Percentiles rank a stretch among this genome's conserved stretches.
Conservation (phyloP, 345 rosid genomes). For the Lepidium aucheri region DNA sequence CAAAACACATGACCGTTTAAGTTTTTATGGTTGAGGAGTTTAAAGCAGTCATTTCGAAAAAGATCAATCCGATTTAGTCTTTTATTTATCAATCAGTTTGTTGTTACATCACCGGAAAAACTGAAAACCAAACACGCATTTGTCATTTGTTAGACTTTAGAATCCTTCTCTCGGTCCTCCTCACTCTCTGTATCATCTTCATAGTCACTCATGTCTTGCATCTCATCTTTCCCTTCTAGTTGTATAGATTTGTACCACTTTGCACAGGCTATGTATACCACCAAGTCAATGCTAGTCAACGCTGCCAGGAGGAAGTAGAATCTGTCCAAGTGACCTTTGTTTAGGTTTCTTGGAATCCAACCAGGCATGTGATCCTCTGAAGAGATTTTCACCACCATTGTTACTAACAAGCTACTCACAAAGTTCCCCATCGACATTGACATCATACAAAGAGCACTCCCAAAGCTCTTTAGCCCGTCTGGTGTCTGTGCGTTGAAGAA, state of each 20-base stretch:
- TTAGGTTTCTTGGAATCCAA: conserved; percentile 95
- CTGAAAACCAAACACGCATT: conserved; percentile 12
- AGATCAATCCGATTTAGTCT: conserved; percentile 14
- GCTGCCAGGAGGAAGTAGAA: conserved; percentile 88
- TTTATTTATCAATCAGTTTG: conserved; percentile 30
- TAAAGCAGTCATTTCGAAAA: conserved; percentile 11
- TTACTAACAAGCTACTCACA: conserved; percentile 91
- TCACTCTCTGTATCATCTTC: conserved; percentile 29
- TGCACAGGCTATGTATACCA: conserved; percentile 64
- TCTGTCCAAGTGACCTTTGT: conserved; percentile 91
- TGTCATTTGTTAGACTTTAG: conserved; percentile 34
- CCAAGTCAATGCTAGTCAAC: conserved; percentile 56
- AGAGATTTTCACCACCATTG: conserved; percentile 92
- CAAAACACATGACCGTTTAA: background rate
- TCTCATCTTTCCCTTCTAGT: conserved; percentile 48
- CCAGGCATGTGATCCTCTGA: conserved; percentile 83
- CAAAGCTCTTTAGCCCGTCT: conserved; percentile 88
- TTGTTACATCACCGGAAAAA: conserved; percentile 18
- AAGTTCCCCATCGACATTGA: conserved; percentile 96
- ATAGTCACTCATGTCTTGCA: conserved; percentile 15
- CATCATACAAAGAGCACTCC: conserved; percentile 93
- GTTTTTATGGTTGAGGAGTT: background rate
- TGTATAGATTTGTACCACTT: conserved; percentile 78
- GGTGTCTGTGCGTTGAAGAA: conserved; percentile 98
- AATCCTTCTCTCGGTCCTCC: conserved; percentile 25